These are phyloP conservation scores for Leucaena leucocephala DNA, from an alignment of 306 rosid species.

Conservation along the genomic window DNA sequence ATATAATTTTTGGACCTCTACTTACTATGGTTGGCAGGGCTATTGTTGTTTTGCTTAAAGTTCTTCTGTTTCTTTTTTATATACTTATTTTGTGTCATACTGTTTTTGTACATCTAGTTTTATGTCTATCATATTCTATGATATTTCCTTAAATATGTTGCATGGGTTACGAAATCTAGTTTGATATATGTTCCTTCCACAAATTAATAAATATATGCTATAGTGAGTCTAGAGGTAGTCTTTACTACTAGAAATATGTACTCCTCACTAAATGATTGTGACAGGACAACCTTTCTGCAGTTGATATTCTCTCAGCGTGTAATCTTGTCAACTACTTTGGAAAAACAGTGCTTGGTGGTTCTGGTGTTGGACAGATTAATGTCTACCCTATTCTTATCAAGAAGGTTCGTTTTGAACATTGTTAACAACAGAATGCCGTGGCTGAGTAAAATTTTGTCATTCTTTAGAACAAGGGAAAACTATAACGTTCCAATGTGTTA, in stretches of 20 bases:
- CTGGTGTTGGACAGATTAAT: conserved; percentile 97
- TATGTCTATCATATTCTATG: too few relatives aligned
- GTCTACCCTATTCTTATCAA: conserved; percentile 87
- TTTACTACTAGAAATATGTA: conserved; percentile 27
- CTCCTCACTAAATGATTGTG: conserved; percentile 45
- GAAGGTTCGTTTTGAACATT: conserved; percentile 65
- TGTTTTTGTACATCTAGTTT: too few relatives aligned
- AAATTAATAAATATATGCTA: conserved; percentile 16
- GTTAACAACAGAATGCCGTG: conserved; percentile 28
- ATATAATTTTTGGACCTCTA: neutral
- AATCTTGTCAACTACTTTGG: conserved; percentile 98
- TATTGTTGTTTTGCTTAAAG: conserved; percentile 13
- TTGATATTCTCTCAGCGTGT: conserved; percentile 96
- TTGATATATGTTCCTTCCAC: conserved; percentile 15
- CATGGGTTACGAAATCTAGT: neutral
- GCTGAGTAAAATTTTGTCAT: neutral
- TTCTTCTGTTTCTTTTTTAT: neutral
- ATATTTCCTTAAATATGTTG: too few relatives aligned
- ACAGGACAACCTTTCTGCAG: conserved; percentile 99
- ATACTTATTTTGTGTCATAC: neutral
- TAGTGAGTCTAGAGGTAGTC: conserved; percentile 33
- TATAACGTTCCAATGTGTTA: conserved; percentile 20
- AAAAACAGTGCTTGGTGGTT: conserved; percentile 93
- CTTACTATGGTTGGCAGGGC: neutral
- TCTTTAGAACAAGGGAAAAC: neutral